Conservation (phyloP, 352 stramenopile genomes). For the Phytophthora boehmeriae region DNA sequence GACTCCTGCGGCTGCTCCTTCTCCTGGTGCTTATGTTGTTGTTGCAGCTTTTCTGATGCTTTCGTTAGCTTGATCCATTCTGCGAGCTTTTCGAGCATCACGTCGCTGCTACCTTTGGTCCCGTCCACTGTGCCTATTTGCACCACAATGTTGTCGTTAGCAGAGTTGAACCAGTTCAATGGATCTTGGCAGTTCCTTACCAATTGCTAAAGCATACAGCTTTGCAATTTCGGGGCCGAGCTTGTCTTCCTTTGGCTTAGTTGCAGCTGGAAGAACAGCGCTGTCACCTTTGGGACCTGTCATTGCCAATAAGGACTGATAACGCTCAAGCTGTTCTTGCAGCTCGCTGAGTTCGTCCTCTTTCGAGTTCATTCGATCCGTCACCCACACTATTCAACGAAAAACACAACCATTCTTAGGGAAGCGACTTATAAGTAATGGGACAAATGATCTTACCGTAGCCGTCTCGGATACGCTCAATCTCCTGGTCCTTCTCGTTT, state of each 20-base stretch:
- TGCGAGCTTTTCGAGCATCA: constrained; percentile 33
- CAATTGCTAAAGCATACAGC: constrained; percentile 44
- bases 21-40: not conserved
- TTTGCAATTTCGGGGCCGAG: constrained; percentile 37
- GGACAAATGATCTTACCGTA: constrained; percentile 53
- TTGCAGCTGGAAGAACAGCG: not conserved
- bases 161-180: constrained; percentile 1
- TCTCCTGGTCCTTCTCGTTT: constrained; percentile 89
- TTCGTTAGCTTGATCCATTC: constrained; percentile 40
- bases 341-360: constrained; percentile 86
- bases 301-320: constrained; percentile 78
- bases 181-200: constrained; percentile 14
- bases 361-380: constrained; percentile 89
- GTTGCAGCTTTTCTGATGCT: not conserved
- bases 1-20: not conserved
- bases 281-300: constrained; percentile 31
- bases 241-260: constrained; percentile 28
- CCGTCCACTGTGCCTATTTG: constrained; percentile 19
- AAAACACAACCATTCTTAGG: constrained; percentile 10
- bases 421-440: not conserved
- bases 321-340: constrained; percentile 86
- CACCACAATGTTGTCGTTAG: constrained; percentile 11
- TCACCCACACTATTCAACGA: constrained; percentile 79
- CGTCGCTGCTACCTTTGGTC: constrained; percentile 12
- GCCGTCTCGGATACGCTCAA: constrained; percentile 85